Evolutionary conservation across 176 grass and related monocot genomes (phyloP), one percentile per base, ranked within the genome.

Genomic region (Elymus sibiricus): DNA sequence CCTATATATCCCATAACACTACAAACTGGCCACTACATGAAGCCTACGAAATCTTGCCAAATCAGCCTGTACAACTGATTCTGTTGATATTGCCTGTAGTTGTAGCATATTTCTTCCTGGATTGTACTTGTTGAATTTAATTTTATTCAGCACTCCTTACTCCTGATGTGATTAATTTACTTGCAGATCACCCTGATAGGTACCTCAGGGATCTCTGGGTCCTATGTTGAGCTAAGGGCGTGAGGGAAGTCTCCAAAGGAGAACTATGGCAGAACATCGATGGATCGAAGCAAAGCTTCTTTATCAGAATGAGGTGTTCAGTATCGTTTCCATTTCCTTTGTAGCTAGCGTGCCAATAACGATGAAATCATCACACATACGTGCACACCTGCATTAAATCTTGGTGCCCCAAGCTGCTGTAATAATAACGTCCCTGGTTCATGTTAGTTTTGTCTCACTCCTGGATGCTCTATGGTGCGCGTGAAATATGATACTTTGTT

Each of bases 151-250:
- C 5, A 39, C 40, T 42, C 8, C 7, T 82, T 68, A 77, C 22
- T 29, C 21, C 42, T 59, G 29, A 55, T n/a, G 4, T 62, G 39
- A 53, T 70, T 71, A 60, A 77, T 86, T 7, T 78, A 47, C 44
- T 47, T 88, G 78, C 88, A 98, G 96, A 86, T 98, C 87, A 75
- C 96, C 47, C 84, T 98, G 75, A 85, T 98, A 68, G 96, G 96
- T 21, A 98, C 96, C 15, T 98, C 93, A 16, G 96, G 96, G 46
- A 92, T 98, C 80, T 95, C 95, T n/a, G 95, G 95, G 19, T 98
- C 93, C 32, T 98, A 98, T 75, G 91, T 98, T 62, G 95, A 98
- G 85, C 85, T 95, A 37, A 92, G 95, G 82, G 86, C 91, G 27
- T 98, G 91, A 93, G 37, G 81, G 14, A 84, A 80, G 47, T 17